Evolutionary conservation across 805 yeast genomes (phyloP).

Genomic region (Starmerella gropengiesseri): DNA sequence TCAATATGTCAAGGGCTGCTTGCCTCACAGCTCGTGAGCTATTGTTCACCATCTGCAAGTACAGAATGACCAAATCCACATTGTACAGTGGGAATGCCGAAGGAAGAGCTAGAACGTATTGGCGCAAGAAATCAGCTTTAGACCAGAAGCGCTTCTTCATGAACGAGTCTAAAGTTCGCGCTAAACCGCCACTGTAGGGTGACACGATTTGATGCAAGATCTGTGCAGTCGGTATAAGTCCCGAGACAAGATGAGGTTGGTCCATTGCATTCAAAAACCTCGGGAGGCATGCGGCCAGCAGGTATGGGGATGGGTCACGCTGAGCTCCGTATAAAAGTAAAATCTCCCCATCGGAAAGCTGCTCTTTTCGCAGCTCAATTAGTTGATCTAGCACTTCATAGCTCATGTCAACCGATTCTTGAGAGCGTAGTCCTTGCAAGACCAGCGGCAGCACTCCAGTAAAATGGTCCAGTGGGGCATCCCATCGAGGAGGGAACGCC

Average conservation of each 20-base stretch:
- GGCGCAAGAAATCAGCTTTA: conserved; percentile 80
- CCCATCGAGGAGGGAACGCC: conserved; percentile 93
- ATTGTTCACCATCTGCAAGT: conserved; percentile 72
- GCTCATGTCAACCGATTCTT: conserved; percentile 68
- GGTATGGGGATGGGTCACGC: conserved; percentile 49
- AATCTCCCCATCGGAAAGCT: conserved; percentile 42
- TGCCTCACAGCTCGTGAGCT: conserved; percentile 64
- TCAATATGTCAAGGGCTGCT: conserved; percentile 68
- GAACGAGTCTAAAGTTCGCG: conserved; percentile 66
- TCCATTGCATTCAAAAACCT: conserved; percentile 75
- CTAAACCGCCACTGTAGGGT: conserved; percentile 36
- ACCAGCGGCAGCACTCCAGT: conserved; percentile 76
- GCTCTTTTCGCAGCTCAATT: conserved; percentile 31
- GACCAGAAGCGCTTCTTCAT: conserved; percentile 73
- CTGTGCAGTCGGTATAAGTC: conserved; percentile 41
- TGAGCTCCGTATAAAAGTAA: conserved; percentile 61
- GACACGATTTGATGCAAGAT: conserved; percentile 34
- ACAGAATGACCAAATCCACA: conserved; percentile 60
- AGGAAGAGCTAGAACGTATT: conserved; percentile 61
- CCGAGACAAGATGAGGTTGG: conserved; percentile 40
- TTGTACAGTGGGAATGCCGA: conserved; percentile 61
- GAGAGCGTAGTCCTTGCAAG: conserved; percentile 72
- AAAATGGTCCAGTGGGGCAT: conserved; percentile 51
- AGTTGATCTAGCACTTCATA: conserved; percentile 62
- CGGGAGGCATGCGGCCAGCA: conserved; percentile 71